Evolutionary conservation across 202 grass and related monocot genomes (phyloP), one percentile per base, ranked within the genome.

Genomic region (Bolboschoenoplectus hybrid): DNA sequence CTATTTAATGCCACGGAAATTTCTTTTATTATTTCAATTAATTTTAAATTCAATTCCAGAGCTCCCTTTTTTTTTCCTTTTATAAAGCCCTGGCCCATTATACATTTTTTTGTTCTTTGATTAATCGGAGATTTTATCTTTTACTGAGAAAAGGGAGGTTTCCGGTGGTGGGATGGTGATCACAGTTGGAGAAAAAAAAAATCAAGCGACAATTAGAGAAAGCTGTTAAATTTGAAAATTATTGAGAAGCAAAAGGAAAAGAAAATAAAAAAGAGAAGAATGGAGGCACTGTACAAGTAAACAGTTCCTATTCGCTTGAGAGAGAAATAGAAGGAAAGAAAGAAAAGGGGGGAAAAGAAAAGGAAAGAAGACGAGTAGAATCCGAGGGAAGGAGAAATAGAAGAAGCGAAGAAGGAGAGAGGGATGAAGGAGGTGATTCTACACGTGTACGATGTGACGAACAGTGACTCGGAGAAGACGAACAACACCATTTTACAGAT

Each of bases 361-460:
- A 43, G 56, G 47, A 81, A 63, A 74, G 50, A 61, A 36, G 16
- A 53, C 17, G 44, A 38, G 8, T 34, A 35, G 63, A 49, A 55
- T 82, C 16, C 8, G 77, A 16, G 2, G 34, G 41, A 45, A 66
- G 36, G 44, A 34, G 12, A 34, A n/a, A 50, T 41, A 17, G 45
- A 62, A 71, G 67, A 26, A 26, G 26, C 26, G 26, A 26, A n/a
- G 63, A 50, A 19, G 9, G 43, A 82, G 62, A 20, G 40, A 44
- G 62, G 17, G 71, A 98, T 95, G 97, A 94, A 89, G 86, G 93
- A 96, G 89, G 97, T 98, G 85, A 88, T 98, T 58, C 85, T 96
- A 45, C 97, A 98, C 89, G 97, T 98, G 32, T 98, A 98, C 86
- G 93, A 98, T 83, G 93, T 98, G 85, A 96, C 97, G 58, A 98